Evolutionary conservation across 1,139 yeast genomes (phyloP).

Genomic region (Candida frijolesensis): DNA sequence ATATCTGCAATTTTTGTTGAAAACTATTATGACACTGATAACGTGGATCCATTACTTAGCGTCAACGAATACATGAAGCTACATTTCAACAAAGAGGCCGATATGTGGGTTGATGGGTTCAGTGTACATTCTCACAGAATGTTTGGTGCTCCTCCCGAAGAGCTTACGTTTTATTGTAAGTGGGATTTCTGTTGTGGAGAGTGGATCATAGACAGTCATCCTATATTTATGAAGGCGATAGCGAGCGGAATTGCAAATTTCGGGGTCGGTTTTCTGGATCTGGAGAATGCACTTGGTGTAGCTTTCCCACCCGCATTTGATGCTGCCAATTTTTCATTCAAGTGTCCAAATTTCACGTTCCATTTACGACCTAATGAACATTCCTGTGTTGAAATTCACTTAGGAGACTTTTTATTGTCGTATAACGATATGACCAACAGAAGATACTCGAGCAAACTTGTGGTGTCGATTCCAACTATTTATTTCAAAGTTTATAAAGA

Average conservation of each 20-base stretch:
- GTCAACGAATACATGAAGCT: constrained; percentile 26
- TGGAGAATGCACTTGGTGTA: constrained; percentile 70
- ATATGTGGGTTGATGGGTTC: constrained; percentile 63
- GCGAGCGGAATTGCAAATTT: constrained; percentile 47
- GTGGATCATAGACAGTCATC: constrained; percentile 54
- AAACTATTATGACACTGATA: constrained; percentile 19
- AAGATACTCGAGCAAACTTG: constrained; percentile 60
- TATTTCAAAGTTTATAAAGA: constrained; percentile 28
- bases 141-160: constrained; percentile 89
- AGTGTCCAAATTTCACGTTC: constrained; percentile 39
- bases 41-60: constrained; percentile 24
- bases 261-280: constrained; percentile 66
- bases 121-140: constrained; percentile 82
- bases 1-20: constrained; percentile 37
- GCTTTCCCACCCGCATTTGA: constrained; percentile 64
- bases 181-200: constrained; percentile 82
- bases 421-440: constrained; percentile 72
- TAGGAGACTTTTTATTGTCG: constrained; percentile 45
- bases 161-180: constrained; percentile 84
- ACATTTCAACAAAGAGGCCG: constrained; percentile 20
- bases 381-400: constrained; percentile 24
- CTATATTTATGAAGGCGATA: constrained; percentile 50
- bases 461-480: constrained; percentile 53
- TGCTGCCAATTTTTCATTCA: constrained; percentile 60
- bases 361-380: constrained; percentile 18